Base-by-base conservation (phyloP, 352 stramenopile genomes). In the Phytophthora pisi region DNA sequence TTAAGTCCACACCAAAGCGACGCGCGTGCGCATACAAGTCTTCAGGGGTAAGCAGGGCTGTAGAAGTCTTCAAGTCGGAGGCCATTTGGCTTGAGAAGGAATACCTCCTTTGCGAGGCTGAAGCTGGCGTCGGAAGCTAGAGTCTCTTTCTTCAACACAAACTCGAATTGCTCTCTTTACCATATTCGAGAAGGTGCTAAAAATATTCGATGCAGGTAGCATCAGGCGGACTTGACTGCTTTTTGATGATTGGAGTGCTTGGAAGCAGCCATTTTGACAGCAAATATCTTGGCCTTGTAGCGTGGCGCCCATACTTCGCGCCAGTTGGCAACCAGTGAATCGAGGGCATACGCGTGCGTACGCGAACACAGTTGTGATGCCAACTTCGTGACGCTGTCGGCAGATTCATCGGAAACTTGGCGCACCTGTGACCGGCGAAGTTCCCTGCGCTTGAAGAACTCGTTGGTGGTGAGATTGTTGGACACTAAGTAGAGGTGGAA, bases 391-490 rank as follows among this genome's bases (percentile, higher is more conserved):
- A 16, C 9, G 10, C 36, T 42, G 36, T 4, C 36, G 15, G 36
- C n/a, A n/a, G 36, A 5, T 42, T 42, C 3, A 13, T 16, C 4
- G 9, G 36, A 42, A n/a, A 42, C 13, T 42, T 13, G 13, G 36
- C 9, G 9, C 24, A 24, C 50, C 4, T 11, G 43, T 16, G 31
- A 55, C 34, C 49, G 28, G 13, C 50, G 36, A 20, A 66, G 61
- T 15, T 58, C 55, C 34, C 74, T 66, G n/a, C 74, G 68, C 59
- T 91, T 92, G 72, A 90, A 90, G 43, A 91, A 91, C 54, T 91
- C 84, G 62, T 91, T 92, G 2, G 84, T 93, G 8, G 84, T 93
- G 20, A 64, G 60, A 64, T 92, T 91, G 30, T 24, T 74, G 24
- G 66, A 70, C 15, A 88, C 75, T 30, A 92, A 60, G 28, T 81